Base-by-base conservation (phyloP, 106 monocot genomes). In the Apostasia ramifera region DNA sequence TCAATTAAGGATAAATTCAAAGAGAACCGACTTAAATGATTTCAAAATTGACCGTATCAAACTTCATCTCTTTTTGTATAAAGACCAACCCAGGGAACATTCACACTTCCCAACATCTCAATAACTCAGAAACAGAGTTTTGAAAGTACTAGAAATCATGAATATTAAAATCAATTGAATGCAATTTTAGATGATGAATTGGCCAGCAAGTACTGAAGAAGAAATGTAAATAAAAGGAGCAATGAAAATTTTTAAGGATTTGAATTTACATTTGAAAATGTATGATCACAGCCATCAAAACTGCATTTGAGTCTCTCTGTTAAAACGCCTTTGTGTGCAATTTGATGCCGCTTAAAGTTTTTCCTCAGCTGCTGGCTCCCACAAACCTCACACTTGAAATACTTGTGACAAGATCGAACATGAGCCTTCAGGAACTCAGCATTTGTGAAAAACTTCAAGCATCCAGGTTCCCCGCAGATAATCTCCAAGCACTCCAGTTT, bases 351-450 rank as follows among this genome's bases (percentile, higher is more conserved):
- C 63, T 89, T 87, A 45, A 97, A 47, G 52, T 97, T 92, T 59
- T 92, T 92, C 75, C 77, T 97, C 12, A 89, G 75, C 57, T 97
- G 92, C 66, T 76, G 76, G 44, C 80, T 69, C 6, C 87, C 82
- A 75, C 95, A 97, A 8, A 68, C 47, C 52, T 77, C 75, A 73
- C 95, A 97, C 3, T 66, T 14, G 66, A 87, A 53, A 77, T 83
- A 71, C 8, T n/a, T 84, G 65, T 92, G 95, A 67, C 84, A 89
- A 10, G 84, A 81, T 42, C 70, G 70, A 2, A 80, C 76, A 68
- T 92, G 95, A n/a, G 81, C 89, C 54, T 75, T 84, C 40, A 92
- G 81, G 71, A 86, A 97, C 38, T 97, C 82, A 26, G 58, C 57
- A 66, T 89, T 92, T 47, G 78, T 79, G 75, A 97, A 97, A 42